Evolutionary conservation across 176 grass and related monocot genomes (phyloP).

Genomic region (Aegilops sharonensis): DNA sequence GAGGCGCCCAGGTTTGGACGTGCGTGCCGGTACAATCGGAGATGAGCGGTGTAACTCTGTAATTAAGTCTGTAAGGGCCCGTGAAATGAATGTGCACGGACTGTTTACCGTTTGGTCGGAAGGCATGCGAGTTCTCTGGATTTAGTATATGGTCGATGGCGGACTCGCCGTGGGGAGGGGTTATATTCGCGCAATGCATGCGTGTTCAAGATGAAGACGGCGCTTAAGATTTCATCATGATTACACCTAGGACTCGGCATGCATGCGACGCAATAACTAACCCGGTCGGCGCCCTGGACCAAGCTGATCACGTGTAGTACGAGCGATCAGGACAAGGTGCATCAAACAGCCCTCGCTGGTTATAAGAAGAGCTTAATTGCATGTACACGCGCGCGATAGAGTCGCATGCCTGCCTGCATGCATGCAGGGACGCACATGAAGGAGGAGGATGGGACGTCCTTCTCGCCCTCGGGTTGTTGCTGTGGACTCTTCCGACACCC

Average conservation of each 20-base stretch:
- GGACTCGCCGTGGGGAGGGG: background rate
- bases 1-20: background rate
- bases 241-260: background rate
- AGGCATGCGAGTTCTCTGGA: background rate
- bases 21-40: background rate
- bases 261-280: background rate
- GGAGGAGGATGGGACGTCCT: conserved; percentile 13
- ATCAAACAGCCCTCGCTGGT: too few species aligned
- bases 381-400: background rate
- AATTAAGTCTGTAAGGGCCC: too few species aligned
- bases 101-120: background rate
- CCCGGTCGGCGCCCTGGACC: background rate
- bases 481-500: background rate
- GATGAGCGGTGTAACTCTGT: background rate
- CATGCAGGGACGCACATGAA: conserved; percentile 16
- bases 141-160: background rate
- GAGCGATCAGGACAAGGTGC: background rate
- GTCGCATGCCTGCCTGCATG: background rate
- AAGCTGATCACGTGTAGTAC: background rate
- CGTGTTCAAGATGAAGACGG: background rate
- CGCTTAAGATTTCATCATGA: background rate
- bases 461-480: conserved; percentile 6
- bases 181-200: background rate
- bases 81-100: background rate
- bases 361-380: background rate